Base-by-base conservation (phyloP, 2,329 filamentous ascomycete species). In the Colletotrichum sp. region DNA sequence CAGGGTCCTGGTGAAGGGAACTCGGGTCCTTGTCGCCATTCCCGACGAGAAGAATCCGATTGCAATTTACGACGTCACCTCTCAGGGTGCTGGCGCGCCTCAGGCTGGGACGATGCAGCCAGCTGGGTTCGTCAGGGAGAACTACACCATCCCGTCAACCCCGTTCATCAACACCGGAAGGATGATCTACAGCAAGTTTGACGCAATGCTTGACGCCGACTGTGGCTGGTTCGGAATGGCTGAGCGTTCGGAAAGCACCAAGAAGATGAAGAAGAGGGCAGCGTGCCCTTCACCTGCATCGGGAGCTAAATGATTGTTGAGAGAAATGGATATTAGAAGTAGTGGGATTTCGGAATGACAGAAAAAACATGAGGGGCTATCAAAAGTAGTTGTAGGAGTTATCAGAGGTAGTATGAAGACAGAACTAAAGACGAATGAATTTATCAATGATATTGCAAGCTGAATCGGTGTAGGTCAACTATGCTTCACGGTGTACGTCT, bases 31-130 rank as follows among this genome's bases (percentile, higher is more conserved):
- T 10, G 69, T 72, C 3, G 27, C 22, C 5, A 56, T 75, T 2
- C 69, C 69, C 3, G 39, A 72, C 27, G 73, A 75, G 16, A 56
- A 64, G 30, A 67, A 56, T 6, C 73, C 73, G 2, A 72, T 72
- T 25, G 73, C 69, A 0, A 68, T 60, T 1, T 75, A 72, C 28
- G 67, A 39, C 15, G 62, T 75, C 8, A 36, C 27, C 16, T 58
- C 69, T 2, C 10, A 43, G 16, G 64, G 30, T 22, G 43, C 43
- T 13, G n/a, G n/a, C n/a, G 43, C 43, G 43, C 43, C 43, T 0
- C 43, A 52, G 43, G 43, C 43, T 22, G 43, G 43, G 0, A 52
- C 43, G 8, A 56, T 58, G 39, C 61, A 72, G 39, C 52, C 69
- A 4, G 25, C 43, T 2, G 69, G 73, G 1, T 71, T 43, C 18